Percentiles rank a stretch among this genome's conserved stretches.
These are phyloP conservation scores for Thalassiosira mediterranea DNA, from an alignment of 352 stramenopile species.

Conservation along the genomic window DNA sequence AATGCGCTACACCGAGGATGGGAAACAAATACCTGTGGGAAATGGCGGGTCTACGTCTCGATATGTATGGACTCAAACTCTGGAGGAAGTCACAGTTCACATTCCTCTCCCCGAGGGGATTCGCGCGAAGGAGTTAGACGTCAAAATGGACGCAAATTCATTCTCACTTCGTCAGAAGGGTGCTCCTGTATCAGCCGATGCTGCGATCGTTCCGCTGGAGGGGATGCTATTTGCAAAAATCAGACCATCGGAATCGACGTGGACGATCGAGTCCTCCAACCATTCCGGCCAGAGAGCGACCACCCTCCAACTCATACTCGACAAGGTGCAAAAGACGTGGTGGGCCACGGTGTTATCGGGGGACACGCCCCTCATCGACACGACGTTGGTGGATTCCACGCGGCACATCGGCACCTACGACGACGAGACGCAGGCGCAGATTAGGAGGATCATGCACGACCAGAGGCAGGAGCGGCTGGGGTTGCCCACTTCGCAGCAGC, in stretches of 20 bases:
- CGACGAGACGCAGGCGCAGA: constrained; percentile 78
- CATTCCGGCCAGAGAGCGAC: constrained; percentile 7
- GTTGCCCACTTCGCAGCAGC: constrained; percentile 35
- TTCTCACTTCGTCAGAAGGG: constrained; percentile 75
- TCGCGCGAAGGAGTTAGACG: constrained; percentile 80
- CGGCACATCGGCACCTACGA: constrained; percentile 83
- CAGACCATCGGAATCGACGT: constrained; percentile 70
- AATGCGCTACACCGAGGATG: constrained; percentile 80
- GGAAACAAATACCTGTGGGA: constrained; percentile 86
- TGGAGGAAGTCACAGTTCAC: constrained; percentile 85
- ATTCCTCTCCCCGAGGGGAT: constrained; percentile 69
- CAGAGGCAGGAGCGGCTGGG: constrained; percentile 74
- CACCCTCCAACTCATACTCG: constrained; percentile 65
- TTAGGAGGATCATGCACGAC: constrained; percentile 86
- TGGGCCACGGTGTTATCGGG: constrained; percentile 73
- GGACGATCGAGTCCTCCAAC: constrained; percentile 74
- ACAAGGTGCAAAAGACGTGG: constrained; percentile 83
- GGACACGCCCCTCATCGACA: constrained; percentile 79
- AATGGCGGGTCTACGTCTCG: constrained; percentile 85
- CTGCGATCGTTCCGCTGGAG: constrained; percentile 57
- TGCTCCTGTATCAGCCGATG: no score
- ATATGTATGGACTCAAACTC: constrained; percentile 88
- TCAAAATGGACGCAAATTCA: constrained; percentile 69
- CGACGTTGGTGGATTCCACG: constrained; percentile 80
- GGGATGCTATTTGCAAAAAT: constrained; percentile 65